phyloP scores from a whole-genome alignment of 1,284 basidiomycete genomes.

The Melampsora americana region DNA sequence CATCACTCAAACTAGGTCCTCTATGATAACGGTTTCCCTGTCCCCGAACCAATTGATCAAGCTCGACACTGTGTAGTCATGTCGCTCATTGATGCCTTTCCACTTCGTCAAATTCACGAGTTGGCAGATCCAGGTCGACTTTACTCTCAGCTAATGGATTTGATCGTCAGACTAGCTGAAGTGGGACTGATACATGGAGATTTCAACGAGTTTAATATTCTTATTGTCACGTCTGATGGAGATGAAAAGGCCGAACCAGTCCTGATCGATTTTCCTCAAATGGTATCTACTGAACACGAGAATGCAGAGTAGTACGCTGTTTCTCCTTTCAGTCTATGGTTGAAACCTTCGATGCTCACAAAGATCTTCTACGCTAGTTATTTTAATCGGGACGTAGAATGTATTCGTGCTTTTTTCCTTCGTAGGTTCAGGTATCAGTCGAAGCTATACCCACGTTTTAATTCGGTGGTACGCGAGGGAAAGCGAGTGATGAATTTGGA shows the following conservation, averaged over 20 bases:
- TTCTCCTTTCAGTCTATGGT: slow-evolving; percentile 11
- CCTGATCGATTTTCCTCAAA: slow-evolving; percentile 98
- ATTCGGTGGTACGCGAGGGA: slow-evolving; percentile 47
- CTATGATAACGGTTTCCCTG: slow-evolving; percentile 88
- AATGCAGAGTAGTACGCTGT: slow-evolving; percentile 86
- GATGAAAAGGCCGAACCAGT: slow-evolving; percentile 73
- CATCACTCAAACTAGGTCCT: slow-evolving; percentile 65
- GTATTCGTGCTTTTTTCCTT: slow-evolving; percentile 88
- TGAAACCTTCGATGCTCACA: neutral
- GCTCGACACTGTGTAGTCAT: slow-evolving; percentile 91
- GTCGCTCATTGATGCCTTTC: slow-evolving; percentile 91
- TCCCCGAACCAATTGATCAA: slow-evolving; percentile 90
- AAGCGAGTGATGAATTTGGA: slow-evolving; percentile 66
- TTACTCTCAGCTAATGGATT: slow-evolving; percentile 88
- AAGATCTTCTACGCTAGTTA: slow-evolving; percentile 63
- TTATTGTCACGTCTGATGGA: slow-evolving; percentile 60
- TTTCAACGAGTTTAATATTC: slow-evolving; percentile 99
- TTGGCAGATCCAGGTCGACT: slow-evolving; percentile 80
- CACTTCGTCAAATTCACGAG: slow-evolving; percentile 86
- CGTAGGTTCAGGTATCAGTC: slow-evolving; percentile 91
- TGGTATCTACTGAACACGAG: slow-evolving; percentile 94
- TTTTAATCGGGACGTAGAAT: slow-evolving; percentile 96
- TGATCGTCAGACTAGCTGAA: slow-evolving; percentile 88
- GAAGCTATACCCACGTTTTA: slow-evolving; percentile 76
- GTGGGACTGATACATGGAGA: slow-evolving; percentile 96